Conservation (phyloP, 495 filamentous ascomycete genomes). For the Neurospora sp. region DNA sequence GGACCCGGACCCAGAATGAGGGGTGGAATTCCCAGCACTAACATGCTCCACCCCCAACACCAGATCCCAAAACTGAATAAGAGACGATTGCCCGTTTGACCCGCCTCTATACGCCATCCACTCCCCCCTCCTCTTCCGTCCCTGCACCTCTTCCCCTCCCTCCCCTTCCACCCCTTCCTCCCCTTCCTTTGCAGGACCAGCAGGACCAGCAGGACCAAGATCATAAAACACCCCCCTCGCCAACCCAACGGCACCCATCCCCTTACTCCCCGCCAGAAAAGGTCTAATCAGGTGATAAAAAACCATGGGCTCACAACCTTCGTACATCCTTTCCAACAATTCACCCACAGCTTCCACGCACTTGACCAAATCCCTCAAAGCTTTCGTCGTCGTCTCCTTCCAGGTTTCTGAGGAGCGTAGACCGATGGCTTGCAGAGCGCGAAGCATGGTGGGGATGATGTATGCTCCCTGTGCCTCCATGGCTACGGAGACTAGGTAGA, state of each 20-base stretch:
- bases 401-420: slow-evolving; percentile 39
- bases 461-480: slow-evolving; percentile 82
- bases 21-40: neutral
- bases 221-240: slow-evolving; percentile 84
- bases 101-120: slow-evolving; percentile 81
- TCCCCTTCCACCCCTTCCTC: slow-evolving; percentile 73
- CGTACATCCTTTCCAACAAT: slow-evolving; percentile 74
- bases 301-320: slow-evolving; percentile 81
- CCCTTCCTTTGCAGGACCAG: no score
- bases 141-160: slow-evolving; percentile 46
- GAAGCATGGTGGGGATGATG: slow-evolving; percentile 70
- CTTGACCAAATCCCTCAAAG: slow-evolving; percentile 54
- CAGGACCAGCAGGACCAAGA: slow-evolving; percentile 71
- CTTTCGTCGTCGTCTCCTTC: slow-evolving; percentile 43
- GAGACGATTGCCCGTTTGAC: slow-evolving; percentile 87
- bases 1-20: slow-evolving; percentile 32
- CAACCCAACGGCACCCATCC: slow-evolving; percentile 87
- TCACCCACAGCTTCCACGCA: slow-evolving; percentile 59
- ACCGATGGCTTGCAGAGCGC: slow-evolving; percentile 60
- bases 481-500: slow-evolving; percentile 86
- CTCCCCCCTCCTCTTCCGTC: slow-evolving; percentile 30
- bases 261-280: slow-evolving; percentile 90
- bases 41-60: slow-evolving; percentile 78
- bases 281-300: slow-evolving; percentile 93
- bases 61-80: slow-evolving; percentile 93